Conservation (phyloP, 2,329 filamentous ascomycete species). For the Samsoniella hepiali region DNA sequence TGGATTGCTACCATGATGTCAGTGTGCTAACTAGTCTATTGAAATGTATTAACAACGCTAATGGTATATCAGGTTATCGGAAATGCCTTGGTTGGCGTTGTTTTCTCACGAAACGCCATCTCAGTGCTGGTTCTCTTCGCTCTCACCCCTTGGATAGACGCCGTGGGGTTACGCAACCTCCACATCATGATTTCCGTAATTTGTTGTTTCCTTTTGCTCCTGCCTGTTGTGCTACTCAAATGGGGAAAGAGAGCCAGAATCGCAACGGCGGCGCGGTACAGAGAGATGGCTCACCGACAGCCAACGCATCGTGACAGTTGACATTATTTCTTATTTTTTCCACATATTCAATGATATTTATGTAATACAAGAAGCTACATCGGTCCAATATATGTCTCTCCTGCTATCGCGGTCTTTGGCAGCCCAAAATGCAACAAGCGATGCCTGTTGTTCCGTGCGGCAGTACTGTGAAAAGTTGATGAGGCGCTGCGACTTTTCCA, state of each 20-base stretch:
- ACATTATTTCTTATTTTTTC: background rate
- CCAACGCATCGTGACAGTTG: conserved; percentile 18
- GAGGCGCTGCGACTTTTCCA: conserved; percentile 7
- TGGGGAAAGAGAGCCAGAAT: conserved; percentile 21
- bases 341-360: background rate
- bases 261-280: conserved; percentile 17
- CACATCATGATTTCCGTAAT: conserved; percentile 20
- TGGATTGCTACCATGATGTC: conserved; percentile 37
- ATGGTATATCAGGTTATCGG: conserved; percentile 24
- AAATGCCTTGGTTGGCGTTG: conserved; percentile 26
- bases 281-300: conserved; percentile 14
- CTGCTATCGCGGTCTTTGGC: background rate
- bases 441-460: conserved; percentile 12
- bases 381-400: conserved; percentile 15
- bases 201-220: conserved; percentile 15
- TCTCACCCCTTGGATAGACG: conserved; percentile 25
- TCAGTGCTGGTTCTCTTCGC: conserved; percentile 25
- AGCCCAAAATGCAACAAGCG: conserved; percentile 16
- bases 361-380: conserved; percentile 6
- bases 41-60: background rate
- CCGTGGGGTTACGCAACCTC: conserved; percentile 23
- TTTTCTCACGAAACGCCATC: conserved; percentile 25
- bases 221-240: conserved; percentile 14
- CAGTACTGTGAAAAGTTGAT: conserved; percentile 19
- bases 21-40: background rate